phyloP scores from a whole-genome alignment of 1,139 yeast species.

The Hansenula lynferdii region DNA sequence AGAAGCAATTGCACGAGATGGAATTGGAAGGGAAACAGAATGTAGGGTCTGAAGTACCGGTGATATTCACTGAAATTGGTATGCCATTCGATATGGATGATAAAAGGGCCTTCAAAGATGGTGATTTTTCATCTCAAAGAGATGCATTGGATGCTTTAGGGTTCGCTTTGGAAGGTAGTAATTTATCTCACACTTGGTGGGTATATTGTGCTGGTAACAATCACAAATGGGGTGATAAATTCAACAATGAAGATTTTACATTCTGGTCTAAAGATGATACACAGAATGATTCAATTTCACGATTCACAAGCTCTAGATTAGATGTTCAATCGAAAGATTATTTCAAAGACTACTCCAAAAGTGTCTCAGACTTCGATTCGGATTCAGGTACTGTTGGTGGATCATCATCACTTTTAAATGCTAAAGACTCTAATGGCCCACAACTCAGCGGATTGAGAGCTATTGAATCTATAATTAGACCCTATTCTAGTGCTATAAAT shows the following conservation, averaged over 20 bases:
- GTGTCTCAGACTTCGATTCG: conserved; percentile 1
- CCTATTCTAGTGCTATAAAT: conserved; percentile 56
- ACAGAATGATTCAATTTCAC: conserved; percentile 11
- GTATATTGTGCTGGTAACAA: conserved; percentile 68
- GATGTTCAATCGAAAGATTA: not conserved
- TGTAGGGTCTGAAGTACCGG: conserved; percentile 59
- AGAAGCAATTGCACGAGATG: conserved; percentile 61
- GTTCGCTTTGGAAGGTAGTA: conserved; percentile 69
- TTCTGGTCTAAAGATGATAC: conserved; percentile 73
- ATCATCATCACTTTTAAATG: not conserved
- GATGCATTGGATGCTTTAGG: conserved; percentile 80
- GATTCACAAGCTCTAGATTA: not conserved
- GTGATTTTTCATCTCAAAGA: conserved; percentile 68
- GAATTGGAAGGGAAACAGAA: conserved; percentile 53
- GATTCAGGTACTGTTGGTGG: not conserved
- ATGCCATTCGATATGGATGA: conserved; percentile 95
- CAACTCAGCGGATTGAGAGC: conserved; percentile 63
- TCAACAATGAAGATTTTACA: conserved; percentile 94
- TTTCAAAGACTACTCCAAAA: not conserved
- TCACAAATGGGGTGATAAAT: conserved; percentile 82
- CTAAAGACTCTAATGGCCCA: not conserved
- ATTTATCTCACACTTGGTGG: conserved; percentile 79
- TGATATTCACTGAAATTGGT: conserved; percentile 90
- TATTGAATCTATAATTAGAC: conserved; percentile 64
- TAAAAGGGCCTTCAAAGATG: conserved; percentile 58